Evolutionary conservation across 805 yeast species (phyloP).

Genomic region (Candida jianshihensis): DNA sequence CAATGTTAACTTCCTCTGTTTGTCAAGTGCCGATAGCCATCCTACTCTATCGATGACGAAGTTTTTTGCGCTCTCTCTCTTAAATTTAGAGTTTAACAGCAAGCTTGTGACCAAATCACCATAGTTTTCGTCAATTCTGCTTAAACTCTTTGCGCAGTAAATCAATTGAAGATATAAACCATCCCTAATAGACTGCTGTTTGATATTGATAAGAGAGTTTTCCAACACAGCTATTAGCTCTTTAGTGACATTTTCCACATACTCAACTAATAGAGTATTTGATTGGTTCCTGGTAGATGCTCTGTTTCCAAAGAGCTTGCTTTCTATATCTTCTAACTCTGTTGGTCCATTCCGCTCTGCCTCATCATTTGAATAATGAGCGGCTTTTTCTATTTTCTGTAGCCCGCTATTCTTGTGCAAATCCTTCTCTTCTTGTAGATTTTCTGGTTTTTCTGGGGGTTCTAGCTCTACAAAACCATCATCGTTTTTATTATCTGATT

Average conservation of each 20-base stretch:
- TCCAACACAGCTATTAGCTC: constrained; percentile 26
- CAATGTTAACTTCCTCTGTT: constrained; percentile 5
- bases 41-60: constrained; percentile 28
- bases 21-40: constrained; percentile 27
- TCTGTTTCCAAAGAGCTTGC: neutral
- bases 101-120: constrained; percentile 44
- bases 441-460: neutral
- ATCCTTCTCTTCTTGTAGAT: neutral
- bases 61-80: neutral
- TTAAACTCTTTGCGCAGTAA: constrained; percentile 83
- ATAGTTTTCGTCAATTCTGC: constrained; percentile 65
- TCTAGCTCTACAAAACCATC: too few species aligned
- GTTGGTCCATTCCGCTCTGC: neutral
- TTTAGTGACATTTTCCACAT: constrained; percentile 27
- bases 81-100: constrained; percentile 20
- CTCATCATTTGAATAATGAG: too few species aligned
- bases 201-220: constrained; percentile 28
- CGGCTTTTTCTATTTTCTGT: too few species aligned
- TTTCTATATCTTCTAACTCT: constrained; percentile 1
- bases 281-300: constrained; percentile 10
- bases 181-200: constrained; percentile 38
- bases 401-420: too few species aligned
- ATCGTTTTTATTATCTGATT: too few species aligned
- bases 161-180: constrained; percentile 76
- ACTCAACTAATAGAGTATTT: constrained; percentile 29